These are phyloP conservation scores for Aspergillus ochraceoroseus DNA, from an alignment of 2,329 filamentous ascomycete species.

Conservation along the genomic window DNA sequence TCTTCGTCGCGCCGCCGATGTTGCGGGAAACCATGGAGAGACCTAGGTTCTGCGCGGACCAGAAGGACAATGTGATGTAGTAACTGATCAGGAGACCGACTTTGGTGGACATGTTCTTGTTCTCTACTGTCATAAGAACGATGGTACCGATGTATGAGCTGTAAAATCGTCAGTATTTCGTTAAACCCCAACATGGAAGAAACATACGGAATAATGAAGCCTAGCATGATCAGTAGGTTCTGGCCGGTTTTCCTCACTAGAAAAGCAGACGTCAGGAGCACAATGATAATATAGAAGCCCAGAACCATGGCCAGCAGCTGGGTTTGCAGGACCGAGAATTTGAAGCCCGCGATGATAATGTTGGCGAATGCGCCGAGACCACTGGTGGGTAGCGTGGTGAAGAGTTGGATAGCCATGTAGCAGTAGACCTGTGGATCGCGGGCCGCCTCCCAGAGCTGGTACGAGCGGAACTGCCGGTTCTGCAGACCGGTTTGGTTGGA, in stretches of 20 bases:
- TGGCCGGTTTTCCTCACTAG: conserved; percentile 65
- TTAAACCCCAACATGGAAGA: conserved; percentile 9
- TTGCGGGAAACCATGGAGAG: conserved; percentile 66
- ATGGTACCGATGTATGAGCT: conserved; percentile 68
- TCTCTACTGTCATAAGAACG: conserved; percentile 63
- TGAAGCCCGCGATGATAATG: conserved; percentile 66
- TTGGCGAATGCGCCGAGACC: conserved; percentile 69
- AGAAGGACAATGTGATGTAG: conserved; percentile 73
- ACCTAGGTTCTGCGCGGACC: conserved; percentile 64
- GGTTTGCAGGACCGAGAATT: conserved; percentile 62
- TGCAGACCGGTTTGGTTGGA: conserved; percentile 59
- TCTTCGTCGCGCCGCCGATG: conserved; percentile 69
- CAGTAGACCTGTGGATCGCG: conserved; percentile 63
- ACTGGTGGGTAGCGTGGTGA: conserved; percentile 67
- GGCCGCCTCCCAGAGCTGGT: conserved; percentile 56
- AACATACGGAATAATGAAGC: conserved; percentile 61
- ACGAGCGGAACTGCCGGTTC: conserved; percentile 51
- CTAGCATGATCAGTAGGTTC: conserved; percentile 62
- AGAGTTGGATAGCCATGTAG: conserved; percentile 61
- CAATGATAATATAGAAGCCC: conserved; percentile 67
- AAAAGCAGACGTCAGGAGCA: conserved; percentile 62
- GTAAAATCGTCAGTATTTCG: background rate
- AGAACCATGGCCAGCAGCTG: conserved; percentile 69
- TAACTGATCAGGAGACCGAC: conserved; percentile 67
- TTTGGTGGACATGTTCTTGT: conserved; percentile 54